These are phyloP conservation scores for Metarhizium brunneum DNA, from an alignment of 2,329 filamentous ascomycete species.

Conservation along the genomic window DNA sequence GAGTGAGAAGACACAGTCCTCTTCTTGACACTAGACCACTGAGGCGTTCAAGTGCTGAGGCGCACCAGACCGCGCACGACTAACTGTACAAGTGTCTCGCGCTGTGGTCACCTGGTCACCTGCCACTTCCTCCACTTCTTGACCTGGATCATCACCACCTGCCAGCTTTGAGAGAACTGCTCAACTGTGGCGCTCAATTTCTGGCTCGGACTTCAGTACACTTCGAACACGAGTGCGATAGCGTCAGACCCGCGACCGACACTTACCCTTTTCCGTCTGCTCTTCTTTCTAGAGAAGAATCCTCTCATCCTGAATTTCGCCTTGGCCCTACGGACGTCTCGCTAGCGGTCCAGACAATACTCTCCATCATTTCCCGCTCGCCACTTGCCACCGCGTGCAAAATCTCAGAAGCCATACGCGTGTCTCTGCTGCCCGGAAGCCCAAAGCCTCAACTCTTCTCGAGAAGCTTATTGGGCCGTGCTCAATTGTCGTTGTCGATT, in stretches of 20 bases:
- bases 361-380: background rate
- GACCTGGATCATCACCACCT: background rate
- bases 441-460: background rate
- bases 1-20: too few species aligned
- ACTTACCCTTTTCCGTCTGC: too few species aligned
- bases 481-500: background rate
- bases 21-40: too few species aligned
- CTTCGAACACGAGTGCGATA: background rate
- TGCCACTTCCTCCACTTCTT: background rate
- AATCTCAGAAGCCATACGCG: background rate
- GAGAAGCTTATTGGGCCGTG: background rate
- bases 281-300: background rate
- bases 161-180: background rate
- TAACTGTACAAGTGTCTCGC: background rate
- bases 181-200: background rate
- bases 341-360: background rate
- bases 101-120: conserved; percentile 4
- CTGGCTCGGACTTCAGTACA: background rate
- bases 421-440: background rate
- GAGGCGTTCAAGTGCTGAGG: background rate
- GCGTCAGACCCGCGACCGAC: background rate
- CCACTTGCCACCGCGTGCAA: background rate
- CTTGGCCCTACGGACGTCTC: background rate
- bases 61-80: background rate
- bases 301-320: background rate